These are phyloP conservation scores for Blastocystis hominis DNA, from an alignment of 352 stramenopile genomes.

Conservation along the genomic window DNA sequence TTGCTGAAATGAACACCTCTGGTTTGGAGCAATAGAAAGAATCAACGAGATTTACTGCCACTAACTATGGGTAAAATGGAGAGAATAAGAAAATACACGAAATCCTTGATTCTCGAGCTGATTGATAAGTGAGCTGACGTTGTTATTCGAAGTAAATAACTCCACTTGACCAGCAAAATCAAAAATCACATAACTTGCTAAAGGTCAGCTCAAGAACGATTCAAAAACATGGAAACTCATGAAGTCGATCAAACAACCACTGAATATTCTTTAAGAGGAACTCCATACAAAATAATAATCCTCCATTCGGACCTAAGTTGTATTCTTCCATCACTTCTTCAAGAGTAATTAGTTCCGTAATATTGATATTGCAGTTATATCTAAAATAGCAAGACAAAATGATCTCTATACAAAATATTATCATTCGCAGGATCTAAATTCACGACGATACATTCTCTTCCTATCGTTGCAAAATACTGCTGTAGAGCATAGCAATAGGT, in stretches of 20 bases:
- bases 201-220: conserved; percentile 55
- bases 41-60: conserved; percentile 86
- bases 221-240: conserved; percentile 70
- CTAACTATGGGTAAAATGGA: conserved; percentile 64
- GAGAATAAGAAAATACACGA: neutral
- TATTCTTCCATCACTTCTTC: conserved; percentile 78
- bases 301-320: conserved; percentile 70
- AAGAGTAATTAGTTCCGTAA: conserved; percentile 87
- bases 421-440: conserved; percentile 95
- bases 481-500: conserved; percentile 96
- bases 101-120: conserved; percentile 66
- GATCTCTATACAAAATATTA: conserved; percentile 66
- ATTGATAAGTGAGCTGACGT: conserved; percentile 85
- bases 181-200: conserved; percentile 91
- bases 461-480: conserved; percentile 73
- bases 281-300: conserved; percentile 96
- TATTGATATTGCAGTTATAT: conserved; percentile 74
- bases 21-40: conserved; percentile 81
- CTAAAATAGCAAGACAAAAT: neutral
- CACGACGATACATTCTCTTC: conserved; percentile 72
- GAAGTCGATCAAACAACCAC: conserved; percentile 84
- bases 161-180: conserved; percentile 98
- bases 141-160: conserved; percentile 94
- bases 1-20: conserved; percentile 91
- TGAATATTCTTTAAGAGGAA: conserved; percentile 94